phyloP scores from a whole-genome alignment of 2,329 filamentous ascomycete species.

The Xylariales sp. region DNA sequence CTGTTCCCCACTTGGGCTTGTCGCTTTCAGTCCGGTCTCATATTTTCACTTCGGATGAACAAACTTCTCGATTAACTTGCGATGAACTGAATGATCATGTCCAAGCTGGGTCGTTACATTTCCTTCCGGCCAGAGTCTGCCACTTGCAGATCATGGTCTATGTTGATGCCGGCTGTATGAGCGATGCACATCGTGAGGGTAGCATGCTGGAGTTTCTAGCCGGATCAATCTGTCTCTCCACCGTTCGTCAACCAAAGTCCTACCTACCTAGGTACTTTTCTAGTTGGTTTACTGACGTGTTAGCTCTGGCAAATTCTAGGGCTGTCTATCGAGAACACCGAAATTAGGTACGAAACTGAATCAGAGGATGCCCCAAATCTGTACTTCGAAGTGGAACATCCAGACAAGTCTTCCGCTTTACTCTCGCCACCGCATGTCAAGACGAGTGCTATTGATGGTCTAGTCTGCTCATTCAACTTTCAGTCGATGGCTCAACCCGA shows the following conservation, averaged over 20 bases:
- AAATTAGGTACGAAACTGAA: slow-evolving; percentile 17
- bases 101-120: slow-evolving; percentile 3
- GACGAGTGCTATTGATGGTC: slow-evolving; percentile 22
- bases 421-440: slow-evolving; percentile 23
- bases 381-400: slow-evolving; percentile 25
- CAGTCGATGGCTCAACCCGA: neutral
- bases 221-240: slow-evolving; percentile 4
- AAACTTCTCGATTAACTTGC: neutral
- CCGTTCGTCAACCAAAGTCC: no score
- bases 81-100: slow-evolving; percentile 1
- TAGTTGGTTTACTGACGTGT: neutral
- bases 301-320: slow-evolving; percentile 25
- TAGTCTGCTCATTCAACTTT: slow-evolving; percentile 12
- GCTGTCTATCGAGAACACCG: slow-evolving; percentile 17
- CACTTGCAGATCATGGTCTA: slow-evolving; percentile 8
- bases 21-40: slow-evolving; percentile 6
- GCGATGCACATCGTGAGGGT: neutral
- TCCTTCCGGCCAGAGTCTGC: slow-evolving; percentile 6
- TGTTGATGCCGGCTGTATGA: neutral
- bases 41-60: slow-evolving; percentile 5
- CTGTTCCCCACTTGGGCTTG: neutral
- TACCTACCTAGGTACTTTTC: no score
- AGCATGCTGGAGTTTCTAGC: slow-evolving; percentile 8
- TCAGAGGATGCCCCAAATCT: slow-evolving; percentile 21
- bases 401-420: slow-evolving; percentile 24